These are phyloP conservation scores for Penicillium occitanis DNA, from an alignment of 2,329 filamentous ascomycete genomes.

Conservation along the genomic window DNA sequence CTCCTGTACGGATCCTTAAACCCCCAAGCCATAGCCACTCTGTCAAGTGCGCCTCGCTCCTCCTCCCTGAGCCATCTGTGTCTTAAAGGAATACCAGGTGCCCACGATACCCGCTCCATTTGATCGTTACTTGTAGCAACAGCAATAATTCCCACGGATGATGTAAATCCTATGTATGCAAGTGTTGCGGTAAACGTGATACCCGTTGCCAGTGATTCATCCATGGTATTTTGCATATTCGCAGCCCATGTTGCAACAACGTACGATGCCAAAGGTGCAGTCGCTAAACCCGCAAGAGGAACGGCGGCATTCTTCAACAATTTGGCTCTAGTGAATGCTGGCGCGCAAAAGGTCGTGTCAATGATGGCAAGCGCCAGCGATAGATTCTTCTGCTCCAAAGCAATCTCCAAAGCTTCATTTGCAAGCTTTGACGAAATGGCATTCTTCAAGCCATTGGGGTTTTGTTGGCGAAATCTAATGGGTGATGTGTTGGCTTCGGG, in stretches of 20 bases:
- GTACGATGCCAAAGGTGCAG: slow-evolving; percentile 53
- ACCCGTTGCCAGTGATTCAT: slow-evolving; percentile 69
- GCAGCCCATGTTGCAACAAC: slow-evolving; percentile 67
- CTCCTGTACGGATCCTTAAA: slow-evolving; percentile 77
- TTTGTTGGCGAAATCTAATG: slow-evolving; percentile 61
- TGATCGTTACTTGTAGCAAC: slow-evolving; percentile 88
- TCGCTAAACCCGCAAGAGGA: slow-evolving; percentile 41
- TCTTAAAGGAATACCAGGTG: slow-evolving; percentile 73
- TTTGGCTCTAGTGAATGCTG: slow-evolving; percentile 46
- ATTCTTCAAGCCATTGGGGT: slow-evolving; percentile 66
- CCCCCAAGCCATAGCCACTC: slow-evolving; percentile 84
- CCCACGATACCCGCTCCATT: slow-evolving; percentile 91
- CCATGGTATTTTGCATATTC: slow-evolving; percentile 71
- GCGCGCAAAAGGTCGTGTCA: slow-evolving; percentile 55
- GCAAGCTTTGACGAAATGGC: slow-evolving; percentile 72
- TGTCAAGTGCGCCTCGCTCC: slow-evolving; percentile 82
- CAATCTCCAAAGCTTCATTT: slow-evolving; percentile 71
- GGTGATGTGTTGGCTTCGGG: slow-evolving; percentile 62
- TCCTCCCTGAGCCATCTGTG: slow-evolving; percentile 87
- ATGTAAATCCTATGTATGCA: slow-evolving; percentile 79
- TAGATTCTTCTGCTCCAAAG: slow-evolving; percentile 76
- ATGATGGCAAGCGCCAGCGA: slow-evolving; percentile 76
- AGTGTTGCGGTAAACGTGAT: slow-evolving; percentile 78
- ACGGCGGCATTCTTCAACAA: slow-evolving; percentile 44
- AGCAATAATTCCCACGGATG: slow-evolving; percentile 78